These are phyloP conservation scores for Crithidia brevicula DNA, from an alignment of 208 protist species.

Conservation along the genomic window DNA sequence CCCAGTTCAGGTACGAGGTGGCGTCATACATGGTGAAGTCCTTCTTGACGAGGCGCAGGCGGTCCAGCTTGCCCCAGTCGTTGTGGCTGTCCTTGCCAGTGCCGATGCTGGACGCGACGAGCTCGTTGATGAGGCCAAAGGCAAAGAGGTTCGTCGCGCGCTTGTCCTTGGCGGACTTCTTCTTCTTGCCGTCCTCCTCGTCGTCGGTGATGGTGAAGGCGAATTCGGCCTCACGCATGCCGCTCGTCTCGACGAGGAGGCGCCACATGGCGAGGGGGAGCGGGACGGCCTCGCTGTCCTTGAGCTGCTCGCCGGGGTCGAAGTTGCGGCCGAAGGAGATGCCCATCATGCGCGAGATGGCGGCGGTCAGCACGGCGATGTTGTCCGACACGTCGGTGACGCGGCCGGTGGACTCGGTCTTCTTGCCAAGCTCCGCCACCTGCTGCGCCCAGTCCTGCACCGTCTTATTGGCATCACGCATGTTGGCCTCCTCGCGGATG, in stretches of 20 bases:
- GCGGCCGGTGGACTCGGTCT: constrained; percentile 44
- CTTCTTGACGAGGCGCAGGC: constrained; percentile 49
- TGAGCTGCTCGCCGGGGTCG: constrained; percentile 61
- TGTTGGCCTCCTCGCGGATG: constrained; percentile 74
- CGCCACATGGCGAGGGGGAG: constrained; percentile 80
- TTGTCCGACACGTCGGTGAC: constrained; percentile 44
- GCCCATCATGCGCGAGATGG: constrained; percentile 41
- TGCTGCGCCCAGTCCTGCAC: constrained; percentile 52
- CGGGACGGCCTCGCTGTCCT: constrained; percentile 32
- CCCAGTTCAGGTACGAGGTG: constrained; percentile 67
- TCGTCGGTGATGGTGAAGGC: constrained; percentile 56
- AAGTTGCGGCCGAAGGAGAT: constrained; percentile 57
- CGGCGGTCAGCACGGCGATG: constrained; percentile 31
- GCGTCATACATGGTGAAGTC: constrained; percentile 64
- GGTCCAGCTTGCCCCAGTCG: constrained; percentile 63
- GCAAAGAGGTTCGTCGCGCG: constrained; percentile 30
- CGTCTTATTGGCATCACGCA: constrained; percentile 56
- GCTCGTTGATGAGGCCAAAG: constrained; percentile 46
- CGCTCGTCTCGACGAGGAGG: constrained; percentile 65
- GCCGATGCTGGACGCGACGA: constrained; percentile 47
- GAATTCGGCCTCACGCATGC: constrained; percentile 76
- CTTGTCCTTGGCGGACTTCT: constrained; percentile 38
- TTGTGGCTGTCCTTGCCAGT: constrained; percentile 29
- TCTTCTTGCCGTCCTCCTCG: constrained; percentile 25
- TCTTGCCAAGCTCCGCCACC: constrained; percentile 57